A percentile compares a stretch with the other conserved stretches of the same genome.
Conservation (phyloP, 2,329 filamentous ascomycete species). For the Dothistroma pini region DNA sequence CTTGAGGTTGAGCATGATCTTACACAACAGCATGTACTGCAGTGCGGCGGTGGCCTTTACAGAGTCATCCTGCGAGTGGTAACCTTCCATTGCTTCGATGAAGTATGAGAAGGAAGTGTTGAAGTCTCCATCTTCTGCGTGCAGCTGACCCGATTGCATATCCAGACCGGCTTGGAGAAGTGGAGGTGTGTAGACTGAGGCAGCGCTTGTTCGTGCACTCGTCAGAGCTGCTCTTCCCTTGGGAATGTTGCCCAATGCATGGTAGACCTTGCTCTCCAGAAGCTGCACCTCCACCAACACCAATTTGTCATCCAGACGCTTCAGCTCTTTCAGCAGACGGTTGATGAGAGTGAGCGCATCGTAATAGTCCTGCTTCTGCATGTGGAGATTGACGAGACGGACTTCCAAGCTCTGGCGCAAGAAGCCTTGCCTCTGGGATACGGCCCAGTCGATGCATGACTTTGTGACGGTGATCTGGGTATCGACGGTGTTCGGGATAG, state of each 20-base stretch:
- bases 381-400: slow-evolving; percentile 86
- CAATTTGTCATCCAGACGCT: slow-evolving; percentile 97
- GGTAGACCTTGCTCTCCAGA: slow-evolving; percentile 94
- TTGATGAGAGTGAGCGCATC: slow-evolving; percentile 97
- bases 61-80: slow-evolving; percentile 86
- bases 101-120: slow-evolving; percentile 99
- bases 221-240: slow-evolving; percentile 95
- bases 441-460: slow-evolving; percentile 99
- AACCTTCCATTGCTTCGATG: slow-evolving; percentile 96
- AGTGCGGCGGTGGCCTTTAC: slow-evolving; percentile 90
- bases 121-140: slow-evolving; percentile 98
- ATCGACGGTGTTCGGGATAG: slow-evolving; percentile 91
- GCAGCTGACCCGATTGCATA: slow-evolving; percentile 99
- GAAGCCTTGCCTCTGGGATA: slow-evolving; percentile 90
- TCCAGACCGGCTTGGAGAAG: slow-evolving; percentile 93
- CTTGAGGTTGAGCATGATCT: slow-evolving; percentile 97
- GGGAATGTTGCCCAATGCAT: slow-evolving; percentile 91
- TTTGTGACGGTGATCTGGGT: slow-evolving; percentile 93
- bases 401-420: slow-evolving; percentile 98
- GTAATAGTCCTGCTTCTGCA: slow-evolving; percentile 97
- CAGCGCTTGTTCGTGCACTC: slow-evolving; percentile 88
- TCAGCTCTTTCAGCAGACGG: slow-evolving; percentile 89
- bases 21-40: slow-evolving; percentile 99
- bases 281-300: slow-evolving; percentile 97
- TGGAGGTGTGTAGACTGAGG: slow-evolving; percentile 95